phyloP scores from a whole-genome alignment of 2,329 filamentous ascomycete species.

The Aschersonia sp. region DNA sequence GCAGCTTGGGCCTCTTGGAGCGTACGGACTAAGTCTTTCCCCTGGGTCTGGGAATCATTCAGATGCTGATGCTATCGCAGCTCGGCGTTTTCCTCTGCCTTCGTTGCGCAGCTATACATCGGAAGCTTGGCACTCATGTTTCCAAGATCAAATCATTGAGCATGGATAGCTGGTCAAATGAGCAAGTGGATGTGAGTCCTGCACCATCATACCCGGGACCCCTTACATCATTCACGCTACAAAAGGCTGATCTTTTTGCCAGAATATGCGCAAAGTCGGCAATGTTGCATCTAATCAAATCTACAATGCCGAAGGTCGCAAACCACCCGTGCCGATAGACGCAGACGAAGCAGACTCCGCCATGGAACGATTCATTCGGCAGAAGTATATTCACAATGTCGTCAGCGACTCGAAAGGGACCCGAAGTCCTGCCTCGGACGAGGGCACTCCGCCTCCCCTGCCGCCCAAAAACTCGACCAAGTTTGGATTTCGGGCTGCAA shows the following conservation, averaged over 20 bases:
- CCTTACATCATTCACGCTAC: not conserved
- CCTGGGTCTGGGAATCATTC: not conserved
- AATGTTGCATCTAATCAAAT: conserved; percentile 75
- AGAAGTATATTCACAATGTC: conserved; percentile 68
- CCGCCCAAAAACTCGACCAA: conserved; percentile 52
- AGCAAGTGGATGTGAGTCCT: conserved; percentile 77
- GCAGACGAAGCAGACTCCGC: conserved; percentile 84
- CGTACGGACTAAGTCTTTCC: conserved; percentile 39
- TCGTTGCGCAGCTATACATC: conserved; percentile 89
- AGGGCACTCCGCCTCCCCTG: conserved; percentile 42
- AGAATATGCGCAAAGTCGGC: conserved; percentile 92
- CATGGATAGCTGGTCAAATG: conserved; percentile 94
- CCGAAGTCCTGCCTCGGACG: conserved; percentile 37
- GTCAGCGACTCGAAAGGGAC: conserved; percentile 22
- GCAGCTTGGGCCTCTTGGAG: conserved; percentile 94
- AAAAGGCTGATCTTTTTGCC: not conserved
- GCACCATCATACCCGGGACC: not conserved
- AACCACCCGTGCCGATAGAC: conserved; percentile 75
- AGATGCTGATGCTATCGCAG: conserved; percentile 25
- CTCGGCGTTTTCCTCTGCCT: conserved; percentile 94
- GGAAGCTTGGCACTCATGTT: conserved; percentile 93
- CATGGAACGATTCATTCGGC: conserved; percentile 89
- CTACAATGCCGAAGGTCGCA: conserved; percentile 77
- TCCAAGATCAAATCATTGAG: conserved; percentile 98
- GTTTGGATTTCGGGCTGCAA: conserved; percentile 41